Percentiles rank a stretch among this genome's conserved stretches.
phyloP scores from a whole-genome alignment of 1,139 yeast species.

The Taiozyma sp. region DNA sequence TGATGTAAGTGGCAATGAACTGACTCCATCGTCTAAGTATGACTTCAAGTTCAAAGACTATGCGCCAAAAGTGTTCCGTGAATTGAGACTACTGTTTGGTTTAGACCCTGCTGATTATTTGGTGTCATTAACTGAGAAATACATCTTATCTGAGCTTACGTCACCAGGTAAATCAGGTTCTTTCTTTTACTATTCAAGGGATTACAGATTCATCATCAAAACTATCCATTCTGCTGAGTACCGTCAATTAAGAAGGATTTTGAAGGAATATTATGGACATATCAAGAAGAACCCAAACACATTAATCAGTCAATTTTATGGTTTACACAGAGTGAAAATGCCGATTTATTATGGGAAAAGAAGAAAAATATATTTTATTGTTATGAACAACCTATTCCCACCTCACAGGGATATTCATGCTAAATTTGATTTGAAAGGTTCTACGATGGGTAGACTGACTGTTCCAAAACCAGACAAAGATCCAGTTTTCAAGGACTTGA shows the following conservation, averaged over 20 bases:
- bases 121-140: slow-evolving; percentile 88
- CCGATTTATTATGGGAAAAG: slow-evolving; percentile 51
- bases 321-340: slow-evolving; percentile 89
- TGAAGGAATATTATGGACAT: slow-evolving; percentile 76
- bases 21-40: slow-evolving; percentile 89
- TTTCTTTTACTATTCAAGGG: slow-evolving; percentile 91
- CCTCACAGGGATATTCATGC: slow-evolving; percentile 86
- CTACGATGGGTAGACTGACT: slow-evolving; percentile 79
- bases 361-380: slow-evolving; percentile 87
- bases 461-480: slow-evolving; percentile 23
- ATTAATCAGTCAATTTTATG: slow-evolving; percentile 88
- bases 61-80: slow-evolving; percentile 91
- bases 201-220: slow-evolving; percentile 89
- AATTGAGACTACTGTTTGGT: slow-evolving; percentile 72
- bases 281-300: slow-evolving; percentile 86
- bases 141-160: slow-evolving; percentile 85
- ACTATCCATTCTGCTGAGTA: slow-evolving; percentile 95
- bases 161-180: slow-evolving; percentile 98
- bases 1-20: slow-evolving; percentile 82
- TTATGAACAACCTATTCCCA: slow-evolving; percentile 96
- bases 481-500: slow-evolving; percentile 71
- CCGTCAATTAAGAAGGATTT: slow-evolving; percentile 67
- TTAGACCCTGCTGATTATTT: slow-evolving; percentile 95
- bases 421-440: slow-evolving; percentile 91
- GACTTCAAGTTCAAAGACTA: slow-evolving; percentile 97